phyloP scores from a whole-genome alignment of 176 grass and related monocot genomes.

The Dactylis glomerata region DNA sequence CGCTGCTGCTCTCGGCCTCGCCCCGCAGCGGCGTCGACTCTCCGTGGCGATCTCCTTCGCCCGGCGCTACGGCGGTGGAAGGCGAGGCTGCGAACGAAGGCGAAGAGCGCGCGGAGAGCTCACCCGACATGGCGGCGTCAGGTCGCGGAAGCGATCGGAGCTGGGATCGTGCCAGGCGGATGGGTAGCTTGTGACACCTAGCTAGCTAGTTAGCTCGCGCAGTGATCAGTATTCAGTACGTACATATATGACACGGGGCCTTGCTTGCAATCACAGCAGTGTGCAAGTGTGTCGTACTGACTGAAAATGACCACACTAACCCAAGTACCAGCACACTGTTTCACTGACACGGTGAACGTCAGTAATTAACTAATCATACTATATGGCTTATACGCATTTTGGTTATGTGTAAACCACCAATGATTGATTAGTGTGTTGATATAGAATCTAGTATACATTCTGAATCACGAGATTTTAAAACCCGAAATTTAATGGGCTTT shows the following conservation, averaged over 20 bases:
- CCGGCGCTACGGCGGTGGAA: background rate
- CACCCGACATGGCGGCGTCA: conserved; percentile 25
- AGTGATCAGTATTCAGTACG: background rate
- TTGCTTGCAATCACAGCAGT: background rate
- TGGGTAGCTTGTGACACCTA: background rate
- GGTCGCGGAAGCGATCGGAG: background rate
- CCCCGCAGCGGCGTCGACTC: background rate
- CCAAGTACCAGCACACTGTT: background rate
- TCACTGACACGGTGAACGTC: background rate
- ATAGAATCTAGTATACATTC: background rate
- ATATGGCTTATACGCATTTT: background rate
- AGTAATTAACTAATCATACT: too few species aligned
- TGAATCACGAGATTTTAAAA: background rate
- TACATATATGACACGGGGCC: background rate
- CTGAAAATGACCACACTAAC: background rate
- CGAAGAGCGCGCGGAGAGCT: conserved; percentile 13
- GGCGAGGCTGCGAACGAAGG: background rate
- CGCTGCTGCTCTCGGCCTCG: background rate
- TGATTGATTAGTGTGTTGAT: background rate
- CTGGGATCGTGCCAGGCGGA: background rate
- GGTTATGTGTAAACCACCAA: background rate
- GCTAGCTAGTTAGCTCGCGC: background rate
- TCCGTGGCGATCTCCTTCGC: background rate
- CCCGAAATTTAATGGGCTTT: background rate
- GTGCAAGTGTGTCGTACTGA: background rate